These are phyloP conservation scores for Coemansia sp. DNA, from an alignment of 192 early-diverging fungal species.

Conservation along the genomic window DNA sequence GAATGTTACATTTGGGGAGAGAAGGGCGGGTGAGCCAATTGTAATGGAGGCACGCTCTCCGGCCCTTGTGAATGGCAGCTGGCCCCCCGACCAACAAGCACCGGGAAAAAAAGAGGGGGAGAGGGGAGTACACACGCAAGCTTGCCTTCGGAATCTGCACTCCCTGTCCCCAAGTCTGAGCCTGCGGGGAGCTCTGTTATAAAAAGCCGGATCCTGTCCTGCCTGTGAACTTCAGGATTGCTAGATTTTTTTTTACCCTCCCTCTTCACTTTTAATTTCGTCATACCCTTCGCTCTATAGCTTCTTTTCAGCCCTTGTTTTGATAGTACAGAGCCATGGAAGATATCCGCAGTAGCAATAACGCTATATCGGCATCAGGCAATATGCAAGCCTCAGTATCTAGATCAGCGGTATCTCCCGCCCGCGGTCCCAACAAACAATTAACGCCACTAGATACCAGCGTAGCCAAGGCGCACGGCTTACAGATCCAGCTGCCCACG, in stretches of 20 bases:
- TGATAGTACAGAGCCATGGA: background rate
- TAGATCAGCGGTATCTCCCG: background rate
- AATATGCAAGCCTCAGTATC: background rate
- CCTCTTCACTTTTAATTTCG: background rate
- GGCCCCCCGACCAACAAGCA: background rate
- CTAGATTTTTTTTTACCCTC: background rate
- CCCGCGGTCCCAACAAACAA: constrained; percentile 1
- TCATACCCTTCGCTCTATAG: background rate
- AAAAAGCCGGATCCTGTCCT: background rate
- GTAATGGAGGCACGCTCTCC: background rate
- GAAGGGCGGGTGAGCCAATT: background rate
- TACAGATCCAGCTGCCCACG: constrained; percentile 5
- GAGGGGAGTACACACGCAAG: background rate
- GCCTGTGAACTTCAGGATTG: background rate
- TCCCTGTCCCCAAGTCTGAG: background rate
- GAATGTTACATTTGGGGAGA: background rate
- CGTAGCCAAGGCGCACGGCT: background rate
- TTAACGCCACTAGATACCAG: constrained; percentile 3
- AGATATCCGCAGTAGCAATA: background rate
- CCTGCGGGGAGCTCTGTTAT: constrained; percentile 5
- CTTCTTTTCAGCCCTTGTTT: background rate
- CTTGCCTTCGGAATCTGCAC: background rate
- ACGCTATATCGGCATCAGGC: background rate
- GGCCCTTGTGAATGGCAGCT: constrained; percentile 6
- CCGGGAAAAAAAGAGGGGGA: background rate